Percentiles rank a stretch among this genome's conserved stretches.
Conservation (phyloP, 805 yeast genomes). For the Metschnikowia bowlesiae region DNA sequence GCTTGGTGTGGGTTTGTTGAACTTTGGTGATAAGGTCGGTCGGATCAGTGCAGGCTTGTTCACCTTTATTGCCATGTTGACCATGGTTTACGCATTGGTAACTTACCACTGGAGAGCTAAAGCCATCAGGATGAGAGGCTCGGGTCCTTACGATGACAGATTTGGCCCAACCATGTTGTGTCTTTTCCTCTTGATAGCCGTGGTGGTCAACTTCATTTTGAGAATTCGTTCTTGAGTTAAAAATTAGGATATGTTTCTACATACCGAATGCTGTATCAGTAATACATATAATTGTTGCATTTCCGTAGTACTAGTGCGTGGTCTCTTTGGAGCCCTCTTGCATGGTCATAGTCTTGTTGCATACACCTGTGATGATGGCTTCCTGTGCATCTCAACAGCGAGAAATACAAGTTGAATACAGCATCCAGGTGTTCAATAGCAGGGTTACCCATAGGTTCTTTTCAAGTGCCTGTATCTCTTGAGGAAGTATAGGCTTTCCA, state of each 20-base stretch:
- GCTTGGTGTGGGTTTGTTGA: slow-evolving; percentile 89
- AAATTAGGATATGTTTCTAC: background rate
- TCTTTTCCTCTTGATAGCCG: slow-evolving; percentile 87
- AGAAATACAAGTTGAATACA: no score
- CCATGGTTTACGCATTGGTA: slow-evolving; percentile 91
- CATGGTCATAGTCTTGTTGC: no score
- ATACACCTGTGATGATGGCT: no score
- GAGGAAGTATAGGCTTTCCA: slow-evolving; percentile 32
- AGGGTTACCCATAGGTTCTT: slow-evolving; percentile 26
- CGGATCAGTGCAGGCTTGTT: slow-evolving; percentile 89
- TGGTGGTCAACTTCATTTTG: slow-evolving; percentile 84
- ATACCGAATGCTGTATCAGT: background rate
- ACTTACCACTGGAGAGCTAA: slow-evolving; percentile 99
- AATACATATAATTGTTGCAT: background rate
- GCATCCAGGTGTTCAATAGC: background rate
- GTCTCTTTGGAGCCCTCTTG: no score
- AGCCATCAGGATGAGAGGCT: slow-evolving; percentile 94
- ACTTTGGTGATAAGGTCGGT: slow-evolving; percentile 94
- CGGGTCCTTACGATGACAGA: slow-evolving; percentile 99
- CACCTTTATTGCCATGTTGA: slow-evolving; percentile 95
- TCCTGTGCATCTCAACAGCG: no score
- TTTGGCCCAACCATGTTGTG: slow-evolving; percentile 98
- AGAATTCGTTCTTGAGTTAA: slow-evolving; percentile 55
- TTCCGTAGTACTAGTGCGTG: background rate
- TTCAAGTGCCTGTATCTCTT: slow-evolving; percentile 29